Evolutionary conservation across 805 yeast genomes (phyloP).

Genomic region (Candida oleophila): DNA sequence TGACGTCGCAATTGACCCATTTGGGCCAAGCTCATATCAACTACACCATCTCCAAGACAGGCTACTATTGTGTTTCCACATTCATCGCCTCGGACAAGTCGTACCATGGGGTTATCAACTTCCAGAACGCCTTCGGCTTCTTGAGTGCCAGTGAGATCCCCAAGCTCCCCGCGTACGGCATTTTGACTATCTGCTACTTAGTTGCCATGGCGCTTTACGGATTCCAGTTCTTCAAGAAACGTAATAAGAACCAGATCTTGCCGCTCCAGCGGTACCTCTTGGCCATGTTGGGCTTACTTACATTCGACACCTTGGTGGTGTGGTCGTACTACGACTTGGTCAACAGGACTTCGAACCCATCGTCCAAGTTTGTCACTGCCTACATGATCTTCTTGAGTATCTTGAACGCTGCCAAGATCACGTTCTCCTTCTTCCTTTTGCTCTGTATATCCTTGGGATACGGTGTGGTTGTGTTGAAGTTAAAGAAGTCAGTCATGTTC

Average conservation of each 20-base stretch:
- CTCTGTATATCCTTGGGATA: constrained; percentile 88
- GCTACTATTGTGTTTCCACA: constrained; percentile 89
- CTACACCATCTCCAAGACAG: constrained; percentile 72
- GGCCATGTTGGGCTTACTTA: constrained; percentile 78
- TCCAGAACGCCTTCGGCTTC: constrained; percentile 90
- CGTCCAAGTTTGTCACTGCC: constrained; percentile 58
- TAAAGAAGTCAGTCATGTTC: constrained; percentile 73
- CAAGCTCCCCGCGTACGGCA: constrained; percentile 84
- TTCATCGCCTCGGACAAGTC: constrained; percentile 44
- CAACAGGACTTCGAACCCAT: constrained; percentile 52
- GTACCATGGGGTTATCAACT: constrained; percentile 70
- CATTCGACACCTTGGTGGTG: constrained; percentile 78
- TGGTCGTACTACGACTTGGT: constrained; percentile 90
- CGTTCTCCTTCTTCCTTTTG: constrained; percentile 85
- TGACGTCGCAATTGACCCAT: constrained; percentile 53
- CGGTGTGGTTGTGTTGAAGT: constrained; percentile 87
- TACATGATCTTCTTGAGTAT: constrained; percentile 78
- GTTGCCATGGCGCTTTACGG: constrained; percentile 80
- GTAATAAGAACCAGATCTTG: constrained; percentile 70
- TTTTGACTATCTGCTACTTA: constrained; percentile 78
- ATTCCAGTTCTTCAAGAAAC: constrained; percentile 80
- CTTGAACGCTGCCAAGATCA: constrained; percentile 75
- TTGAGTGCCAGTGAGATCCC: constrained; percentile 90
- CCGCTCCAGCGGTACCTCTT: constrained; percentile 90
- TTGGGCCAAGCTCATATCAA: constrained; percentile 60